Base-by-base conservation (phyloP, 352 stramenopile species). In the Phytophthora sp. region DNA sequence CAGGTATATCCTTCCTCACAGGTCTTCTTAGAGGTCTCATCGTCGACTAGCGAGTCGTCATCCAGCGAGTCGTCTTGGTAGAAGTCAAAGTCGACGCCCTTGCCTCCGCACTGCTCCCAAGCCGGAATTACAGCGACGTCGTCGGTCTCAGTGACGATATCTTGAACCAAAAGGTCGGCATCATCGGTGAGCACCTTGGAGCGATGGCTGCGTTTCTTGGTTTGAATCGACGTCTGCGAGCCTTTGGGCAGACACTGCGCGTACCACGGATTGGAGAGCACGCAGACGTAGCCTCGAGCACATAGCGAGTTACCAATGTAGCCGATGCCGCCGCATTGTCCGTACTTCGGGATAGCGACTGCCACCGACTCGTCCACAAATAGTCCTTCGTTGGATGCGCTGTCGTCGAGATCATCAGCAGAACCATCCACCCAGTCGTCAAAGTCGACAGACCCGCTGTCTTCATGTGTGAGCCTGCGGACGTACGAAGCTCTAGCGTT, bases 211-310 rank as follows among this genome's bases (percentile, higher is more conserved):
- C 33, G 35, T 38, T 68, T 63, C 44, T 56, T 61, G 4, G 21
- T 61, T 7, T 46, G 38, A 7, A 49, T n/a, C 13, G 29, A 50
- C 1, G 46, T 44, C 15, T 49, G 27, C 2, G 21, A 26, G 30
- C 39, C 49, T 50, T 45, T 62, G 2, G 77, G 74, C 0, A 83
- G 61, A 44, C 77, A 86, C 41, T 82, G 77, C 4, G 73, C 70
- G 46, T 76, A 86, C 74, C 77, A 85, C n/a, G 67, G 57, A 16
- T 77, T 59, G 7, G 61, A 59, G 18, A 52, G 41, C 24, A 69
- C 53, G 60, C 77, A 85, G 26, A 64, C 55, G 33, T 63, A 55
- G 13, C 74, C 71, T n/a, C n/a, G 41, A 21, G 49, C 47, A 35
- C 67, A 74, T 20, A 31, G 20, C 23, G 33, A 33, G 24, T 50